Evolutionary conservation across 202 grass and related monocot genomes (phyloP).

Genomic region (Schoenoplectus triqueter): DNA sequence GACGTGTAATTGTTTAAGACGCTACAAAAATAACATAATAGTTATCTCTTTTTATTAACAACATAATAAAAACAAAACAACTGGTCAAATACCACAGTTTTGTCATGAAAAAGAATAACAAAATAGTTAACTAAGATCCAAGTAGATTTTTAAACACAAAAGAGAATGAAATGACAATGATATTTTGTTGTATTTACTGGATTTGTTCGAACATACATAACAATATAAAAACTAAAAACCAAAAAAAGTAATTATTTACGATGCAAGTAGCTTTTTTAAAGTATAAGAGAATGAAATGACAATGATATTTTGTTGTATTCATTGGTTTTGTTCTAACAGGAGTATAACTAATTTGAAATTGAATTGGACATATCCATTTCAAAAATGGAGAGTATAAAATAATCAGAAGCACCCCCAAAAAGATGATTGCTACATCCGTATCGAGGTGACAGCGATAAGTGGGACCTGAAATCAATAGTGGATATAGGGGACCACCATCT

Average conservation of each 20-base stretch:
- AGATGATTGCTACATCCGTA: constrained; percentile 36
- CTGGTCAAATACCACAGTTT: not conserved
- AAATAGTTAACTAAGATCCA: not conserved
- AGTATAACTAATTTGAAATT: not conserved
- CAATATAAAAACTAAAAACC: not conserved
- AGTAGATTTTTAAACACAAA: not conserved
- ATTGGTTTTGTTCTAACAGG: not conserved
- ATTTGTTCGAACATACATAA: not conserved
- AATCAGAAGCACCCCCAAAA: constrained; percentile 24
- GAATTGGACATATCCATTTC: constrained; percentile 13
- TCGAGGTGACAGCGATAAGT: constrained; percentile 38
- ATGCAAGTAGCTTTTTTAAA: not conserved
- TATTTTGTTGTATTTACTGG: constrained; percentile 8
- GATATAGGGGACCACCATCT: constrained; percentile 14
- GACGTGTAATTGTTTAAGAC: too few species aligned
- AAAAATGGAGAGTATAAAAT: constrained; percentile 17
- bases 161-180: constrained; percentile 31
- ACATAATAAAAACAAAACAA: not conserved
- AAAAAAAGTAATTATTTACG: not conserved
- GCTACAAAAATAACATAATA: too few species aligned
- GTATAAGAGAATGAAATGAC: constrained; percentile 15
- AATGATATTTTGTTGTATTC: constrained; percentile 25
- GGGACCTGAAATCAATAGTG: constrained; percentile 31
- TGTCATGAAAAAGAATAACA: not conserved
- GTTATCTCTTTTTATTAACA: not conserved